Evolutionary conservation across 2,329 filamentous ascomycete genomes (phyloP), one percentile per base, ranked within the genome.

Genomic region (Westerdykella aurantiaca): DNA sequence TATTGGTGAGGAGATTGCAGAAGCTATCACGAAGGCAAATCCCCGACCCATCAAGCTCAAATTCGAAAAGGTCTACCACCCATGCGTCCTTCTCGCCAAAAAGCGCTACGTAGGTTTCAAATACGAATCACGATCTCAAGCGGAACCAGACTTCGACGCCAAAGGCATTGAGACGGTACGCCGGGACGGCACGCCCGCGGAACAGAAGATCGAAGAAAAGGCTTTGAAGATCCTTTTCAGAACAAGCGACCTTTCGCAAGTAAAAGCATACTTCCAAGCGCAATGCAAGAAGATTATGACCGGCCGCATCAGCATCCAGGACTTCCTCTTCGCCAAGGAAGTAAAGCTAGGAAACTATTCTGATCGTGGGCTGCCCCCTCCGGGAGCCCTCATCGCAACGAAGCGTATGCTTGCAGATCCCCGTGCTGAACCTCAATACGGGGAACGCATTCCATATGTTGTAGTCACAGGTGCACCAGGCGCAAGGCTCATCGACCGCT

Each of bases 31-130:
- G 0, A 79, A 88, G 43, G 85, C 86, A 72, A 98, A 96, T 59
- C 94, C 93, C 2, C 80, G 84, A 1, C 93, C 93, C 0, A 75
- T 98, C 53, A 97, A 95, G 68, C 83, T 98, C 50, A 97, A 97
- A 64, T 96, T 98, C 55, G 93, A 98, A 64, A 98, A 98, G 57
- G 91, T 98, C 1, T 98, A 98, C 67, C 86, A 95, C 51, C 93
- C 94, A 0, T 97, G 91, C 62, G 82, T 97, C 0, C 76, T 98
- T 4, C 77, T 98, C 0, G 89, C 94, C 14, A 98, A 98, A 72
- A 98, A 98, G 64, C 85, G 93, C 43, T 98, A 98, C 57, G 94
- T 97, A 4, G 94, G 94, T 5, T 96, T 95, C 75, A 96, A 95
- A 64, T 98, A 94, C 69, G 93, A 98, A 62, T 80, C 76, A 52